Evolutionary conservation across 352 stramenopile genomes (phyloP).

Genomic region (Pythium folliculosum): DNA sequence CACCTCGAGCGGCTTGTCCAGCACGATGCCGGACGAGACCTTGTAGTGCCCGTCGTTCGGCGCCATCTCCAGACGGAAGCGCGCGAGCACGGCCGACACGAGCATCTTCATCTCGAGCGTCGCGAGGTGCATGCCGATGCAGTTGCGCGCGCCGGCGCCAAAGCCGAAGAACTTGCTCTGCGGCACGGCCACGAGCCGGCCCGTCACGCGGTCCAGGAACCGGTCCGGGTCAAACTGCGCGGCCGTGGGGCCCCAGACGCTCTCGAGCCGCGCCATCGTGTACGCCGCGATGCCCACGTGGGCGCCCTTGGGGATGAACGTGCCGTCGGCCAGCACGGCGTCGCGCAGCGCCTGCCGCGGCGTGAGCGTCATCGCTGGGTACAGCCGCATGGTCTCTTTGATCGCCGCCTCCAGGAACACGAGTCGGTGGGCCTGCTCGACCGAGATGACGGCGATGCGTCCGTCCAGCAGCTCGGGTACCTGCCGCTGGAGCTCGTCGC

Average conservation of each 20-base stretch:
- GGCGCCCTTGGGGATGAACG: constrained; percentile 6
- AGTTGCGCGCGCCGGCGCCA: constrained; percentile 27
- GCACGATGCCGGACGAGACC: constrained; percentile 12
- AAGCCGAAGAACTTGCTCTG: constrained; percentile 36
- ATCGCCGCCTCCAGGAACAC: constrained; percentile 26
- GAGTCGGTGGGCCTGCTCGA: constrained; percentile 18
- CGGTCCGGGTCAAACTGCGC: constrained; percentile 35
- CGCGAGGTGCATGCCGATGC: constrained; percentile 48
- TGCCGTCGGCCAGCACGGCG: constrained; percentile 40
- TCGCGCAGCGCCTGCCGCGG: constrained; percentile 28
- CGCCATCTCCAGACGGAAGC: constrained; percentile 33
- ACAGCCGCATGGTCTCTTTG: not conserved
- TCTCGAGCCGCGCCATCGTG: constrained; percentile 29
- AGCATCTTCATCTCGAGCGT: constrained; percentile 50
- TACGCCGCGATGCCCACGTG: constrained; percentile 34
- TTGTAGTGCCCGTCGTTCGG: constrained; percentile 22
- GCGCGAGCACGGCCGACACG: constrained; percentile 33
- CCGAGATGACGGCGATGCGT: constrained; percentile 4
- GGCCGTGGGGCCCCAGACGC: constrained; percentile 37
- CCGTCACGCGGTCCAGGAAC: constrained; percentile 22
- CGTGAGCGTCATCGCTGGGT: constrained; percentile 34
- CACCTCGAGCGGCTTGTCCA: constrained; percentile 16
- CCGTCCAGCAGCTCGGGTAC: constrained; percentile 22
- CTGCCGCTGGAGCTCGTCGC: constrained; percentile 28
- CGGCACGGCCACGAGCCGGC: constrained; percentile 20